Percentiles rank a stretch among this genome's conserved stretches.
Conservation (phyloP, 306 rosid species). For the Sphenostylis stenocarpa region DNA sequence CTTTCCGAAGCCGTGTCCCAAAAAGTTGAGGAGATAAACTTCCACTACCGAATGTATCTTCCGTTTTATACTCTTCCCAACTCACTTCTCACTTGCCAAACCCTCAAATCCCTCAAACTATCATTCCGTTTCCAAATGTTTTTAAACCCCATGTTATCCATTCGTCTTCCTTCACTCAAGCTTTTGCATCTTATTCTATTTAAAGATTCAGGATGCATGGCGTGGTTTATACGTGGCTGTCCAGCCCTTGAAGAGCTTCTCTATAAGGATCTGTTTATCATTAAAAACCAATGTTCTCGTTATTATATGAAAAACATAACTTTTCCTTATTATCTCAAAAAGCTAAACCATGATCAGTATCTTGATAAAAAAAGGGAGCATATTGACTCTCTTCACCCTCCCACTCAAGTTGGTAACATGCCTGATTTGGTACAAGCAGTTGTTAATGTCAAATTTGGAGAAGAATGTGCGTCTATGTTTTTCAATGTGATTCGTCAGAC, state of each 20-base stretch:
- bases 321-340: too few relatives aligned
- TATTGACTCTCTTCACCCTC: too few relatives aligned
- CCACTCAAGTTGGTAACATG: background rate
- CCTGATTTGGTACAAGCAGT: background rate
- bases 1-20: background rate
- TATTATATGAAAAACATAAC: too few relatives aligned
- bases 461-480: background rate
- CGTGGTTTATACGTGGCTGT: background rate
- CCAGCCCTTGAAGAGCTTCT: background rate
- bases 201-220: background rate
- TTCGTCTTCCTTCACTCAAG: background rate
- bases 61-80: background rate
- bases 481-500: background rate
- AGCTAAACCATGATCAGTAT: too few relatives aligned
- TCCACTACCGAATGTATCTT: fast-evolving
- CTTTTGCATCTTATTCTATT: background rate
- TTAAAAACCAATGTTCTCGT: too few relatives aligned
- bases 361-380: too few relatives aligned
- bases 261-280: too few relatives aligned
- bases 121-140: too few relatives aligned
- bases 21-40: background rate
- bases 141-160: background rate
- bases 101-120: background rate
- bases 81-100: background rate
- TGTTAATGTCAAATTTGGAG: background rate